These are phyloP conservation scores for Chaetomiaceae sp. DNA, from an alignment of 2,329 filamentous ascomycete species.

Conservation along the genomic window DNA sequence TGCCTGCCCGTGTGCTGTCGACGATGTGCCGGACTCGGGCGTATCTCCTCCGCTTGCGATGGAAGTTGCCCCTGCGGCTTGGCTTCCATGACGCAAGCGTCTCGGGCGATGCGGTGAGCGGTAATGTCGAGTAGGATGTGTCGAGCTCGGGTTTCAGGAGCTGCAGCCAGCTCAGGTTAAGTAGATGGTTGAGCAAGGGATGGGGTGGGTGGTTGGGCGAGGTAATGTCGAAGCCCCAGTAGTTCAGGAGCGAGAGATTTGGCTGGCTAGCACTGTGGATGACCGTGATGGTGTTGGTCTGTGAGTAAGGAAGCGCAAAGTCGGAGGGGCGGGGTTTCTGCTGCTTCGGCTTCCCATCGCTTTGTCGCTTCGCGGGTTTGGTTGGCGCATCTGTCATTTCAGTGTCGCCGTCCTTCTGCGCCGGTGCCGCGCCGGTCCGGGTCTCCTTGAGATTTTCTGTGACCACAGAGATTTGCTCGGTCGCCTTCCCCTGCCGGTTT, in stretches of 20 bases:
- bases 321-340: conserved; percentile 39
- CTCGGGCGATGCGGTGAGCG: conserved; percentile 54
- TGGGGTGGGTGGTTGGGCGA: conserved; percentile 64
- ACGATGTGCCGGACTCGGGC: conserved; percentile 67
- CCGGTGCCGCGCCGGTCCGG: background rate
- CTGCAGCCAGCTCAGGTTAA: conserved; percentile 87
- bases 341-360: conserved; percentile 20
- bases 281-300: conserved; percentile 72
- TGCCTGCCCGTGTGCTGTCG: conserved; percentile 67
- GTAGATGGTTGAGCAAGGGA: conserved; percentile 76
- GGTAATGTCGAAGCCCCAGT: conserved; percentile 78
- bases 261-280: conserved; percentile 80
- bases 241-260: conserved; percentile 81
- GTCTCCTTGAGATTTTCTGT: background rate
- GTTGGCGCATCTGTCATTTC: conserved; percentile 22
- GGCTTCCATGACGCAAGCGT: conserved; percentile 69
- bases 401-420: conserved; percentile 16
- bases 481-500: background rate
- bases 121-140: conserved; percentile 64
- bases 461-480: background rate
- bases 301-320: conserved; percentile 61
- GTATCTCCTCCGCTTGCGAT: conserved; percentile 84
- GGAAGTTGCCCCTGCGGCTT: conserved; percentile 78
- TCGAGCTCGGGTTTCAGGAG: conserved; percentile 74
- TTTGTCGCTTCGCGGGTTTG: conserved; percentile 2